These are phyloP conservation scores for Rhynchospora tenuis DNA, from an alignment of 176 grass and related monocot genomes.

Conservation along the genomic window DNA sequence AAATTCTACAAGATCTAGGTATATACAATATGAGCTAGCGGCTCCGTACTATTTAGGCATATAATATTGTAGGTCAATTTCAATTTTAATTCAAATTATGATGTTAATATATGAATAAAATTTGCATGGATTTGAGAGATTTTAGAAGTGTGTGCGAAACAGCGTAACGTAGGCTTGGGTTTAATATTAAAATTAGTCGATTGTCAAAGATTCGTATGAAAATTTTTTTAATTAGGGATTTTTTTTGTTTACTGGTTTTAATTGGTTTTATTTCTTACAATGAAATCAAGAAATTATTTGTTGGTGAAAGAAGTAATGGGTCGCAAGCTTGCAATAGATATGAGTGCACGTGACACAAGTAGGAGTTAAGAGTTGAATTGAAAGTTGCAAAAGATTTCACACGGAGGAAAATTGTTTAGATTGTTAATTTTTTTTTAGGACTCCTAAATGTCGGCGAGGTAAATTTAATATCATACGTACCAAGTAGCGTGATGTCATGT, in stretches of 20 bases:
- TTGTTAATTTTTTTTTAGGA: too few species aligned
- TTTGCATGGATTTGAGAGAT: conserved; percentile 19
- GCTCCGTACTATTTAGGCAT: background rate
- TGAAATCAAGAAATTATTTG: background rate
- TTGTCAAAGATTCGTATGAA: conserved; percentile 23
- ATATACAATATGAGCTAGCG: background rate
- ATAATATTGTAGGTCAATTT: conserved; percentile 4
- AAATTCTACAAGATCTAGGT: background rate
- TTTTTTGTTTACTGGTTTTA: background rate
- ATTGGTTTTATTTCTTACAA: background rate
- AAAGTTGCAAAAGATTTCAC: too few species aligned
- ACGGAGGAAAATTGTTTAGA: too few species aligned
- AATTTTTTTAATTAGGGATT: conserved; percentile 3
- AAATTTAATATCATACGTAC: too few species aligned
- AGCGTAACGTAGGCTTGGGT: conserved; percentile 31
- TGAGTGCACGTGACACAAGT: too few species aligned
- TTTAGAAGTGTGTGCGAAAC: conserved; percentile 28
- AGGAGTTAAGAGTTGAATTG: too few species aligned
- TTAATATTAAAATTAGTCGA: conserved; percentile 8
- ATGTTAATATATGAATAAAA: background rate
- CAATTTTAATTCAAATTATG: background rate
- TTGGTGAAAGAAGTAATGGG: background rate
- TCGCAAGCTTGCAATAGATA: background rate
- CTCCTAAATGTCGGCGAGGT: too few species aligned
- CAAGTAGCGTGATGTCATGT: too few species aligned